Base-by-base conservation (phyloP, 192 early-diverging fungal species). In the Coemansia sp. region DNA sequence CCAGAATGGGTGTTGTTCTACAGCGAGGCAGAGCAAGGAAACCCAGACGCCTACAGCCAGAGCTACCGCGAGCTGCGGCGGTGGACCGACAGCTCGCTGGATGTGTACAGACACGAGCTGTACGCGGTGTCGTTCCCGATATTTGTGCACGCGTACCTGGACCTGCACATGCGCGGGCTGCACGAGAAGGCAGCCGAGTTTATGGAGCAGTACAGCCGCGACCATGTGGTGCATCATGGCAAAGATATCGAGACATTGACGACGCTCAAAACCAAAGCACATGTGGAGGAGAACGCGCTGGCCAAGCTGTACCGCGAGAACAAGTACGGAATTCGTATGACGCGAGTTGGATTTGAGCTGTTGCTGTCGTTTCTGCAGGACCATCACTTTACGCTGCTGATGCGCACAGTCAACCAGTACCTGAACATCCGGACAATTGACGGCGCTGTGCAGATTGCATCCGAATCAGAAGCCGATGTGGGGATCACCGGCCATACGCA, bases 81-180 rank as follows among this genome's bases (percentile, higher is more conserved):
- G 38, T 97, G 92, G 93, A 89, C 98, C 44, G 93, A 98, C 54
- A 90, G 90, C 60, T 98, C 94, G 5, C 83, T 99, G 48, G 97
- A 98, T 66, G 85, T 87, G 63, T 99, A 94, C 85, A 93, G 95
- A 88, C 81, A 89, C 50, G 95, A 97, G 82, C 82, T 98, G 20
- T 84, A 86, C 37, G 81, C 87, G 7, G 85, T 93, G 2, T 81
- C 96, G 8, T 97, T 88, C 68, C 97, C 97, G 6, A 73, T 97
- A 5, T 99, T 97, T 78, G 91, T 93, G 5, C 90, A 97, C 76
- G 79, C 87, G 21, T 97, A 93, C 80, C 76, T 99, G 58, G 92
- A 96, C 68, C 82, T 98, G 55, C 85, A 94, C 31, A 44, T 52
- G 51, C 72, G 78, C 37, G 78, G 70, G 34, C 61, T 81, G 20